These are phyloP conservation scores for Tetratostichococcus sp. DNA, from an alignment of 139 green algal species.

Conservation along the genomic window DNA sequence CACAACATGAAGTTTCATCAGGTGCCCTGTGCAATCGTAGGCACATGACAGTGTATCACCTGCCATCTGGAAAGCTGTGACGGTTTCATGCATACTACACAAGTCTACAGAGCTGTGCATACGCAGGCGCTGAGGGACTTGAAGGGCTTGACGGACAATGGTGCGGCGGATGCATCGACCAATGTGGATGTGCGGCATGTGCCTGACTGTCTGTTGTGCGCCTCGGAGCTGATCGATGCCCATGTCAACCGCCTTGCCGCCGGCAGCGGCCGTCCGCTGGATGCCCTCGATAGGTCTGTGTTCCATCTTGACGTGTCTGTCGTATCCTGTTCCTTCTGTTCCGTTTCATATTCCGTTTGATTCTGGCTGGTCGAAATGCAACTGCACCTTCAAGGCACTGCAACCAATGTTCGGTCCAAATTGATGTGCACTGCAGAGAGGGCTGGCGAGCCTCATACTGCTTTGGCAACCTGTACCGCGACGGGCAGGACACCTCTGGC, in stretches of 20 bases:
- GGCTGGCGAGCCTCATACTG: slow-evolving; percentile 18
- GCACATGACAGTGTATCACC: too few relatives aligned
- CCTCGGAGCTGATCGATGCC: background rate
- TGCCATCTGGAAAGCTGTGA: too few relatives aligned
- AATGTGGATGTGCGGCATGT: background rate
- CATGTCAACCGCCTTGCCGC: slow-evolving; percentile 7
- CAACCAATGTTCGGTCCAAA: too few relatives aligned
- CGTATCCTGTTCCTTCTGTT: too few relatives aligned
- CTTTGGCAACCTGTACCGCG: slow-evolving; percentile 25
- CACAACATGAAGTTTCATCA: background rate
- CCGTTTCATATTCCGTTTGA: too few relatives aligned
- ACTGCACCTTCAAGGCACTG: too few relatives aligned
- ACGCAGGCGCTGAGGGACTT: background rate
- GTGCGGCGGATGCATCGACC: slow-evolving; percentile 5
- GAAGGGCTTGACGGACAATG: background rate
- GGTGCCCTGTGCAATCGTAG: too few relatives aligned
- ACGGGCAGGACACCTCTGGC: slow-evolving; percentile 11
- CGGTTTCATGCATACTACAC: too few relatives aligned
- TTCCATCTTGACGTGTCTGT: too few relatives aligned
- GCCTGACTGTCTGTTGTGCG: background rate
- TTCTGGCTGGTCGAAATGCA: too few relatives aligned
- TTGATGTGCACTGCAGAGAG: background rate
- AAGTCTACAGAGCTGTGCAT: too few relatives aligned
- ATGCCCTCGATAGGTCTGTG: background rate
- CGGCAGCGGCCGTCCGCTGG: background rate